Conservation (phyloP, 345 rosid genomes). For the Murraya paniculata region DNA sequence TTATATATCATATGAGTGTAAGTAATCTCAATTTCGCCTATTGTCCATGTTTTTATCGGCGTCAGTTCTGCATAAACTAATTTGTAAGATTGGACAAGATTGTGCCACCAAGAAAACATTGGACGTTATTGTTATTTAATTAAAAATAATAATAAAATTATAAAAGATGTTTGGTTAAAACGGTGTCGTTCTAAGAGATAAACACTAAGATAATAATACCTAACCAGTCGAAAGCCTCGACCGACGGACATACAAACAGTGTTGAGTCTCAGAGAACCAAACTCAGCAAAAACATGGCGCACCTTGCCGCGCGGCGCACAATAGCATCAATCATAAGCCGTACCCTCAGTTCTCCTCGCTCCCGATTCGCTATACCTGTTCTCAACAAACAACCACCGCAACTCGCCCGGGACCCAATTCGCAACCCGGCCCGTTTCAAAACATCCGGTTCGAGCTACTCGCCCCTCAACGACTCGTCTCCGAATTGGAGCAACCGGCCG, state of each 20-base stretch:
- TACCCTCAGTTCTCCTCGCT: conserved; percentile 43
- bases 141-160: neutral
- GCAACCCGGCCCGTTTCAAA: conserved; percentile 46
- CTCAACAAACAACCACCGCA: conserved; percentile 27
- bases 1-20: too few species aligned
- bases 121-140: too few species aligned
- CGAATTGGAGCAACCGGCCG: conserved; percentile 91
- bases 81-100: too few species aligned
- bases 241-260: too few species aligned
- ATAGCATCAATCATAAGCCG: conserved; percentile 38
- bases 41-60: too few species aligned
- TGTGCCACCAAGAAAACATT: too few species aligned
- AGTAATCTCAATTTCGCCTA: too few species aligned
- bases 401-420: conserved; percentile 27
- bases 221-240: neutral
- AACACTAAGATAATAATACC: neutral
- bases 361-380: conserved; percentile 47
- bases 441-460: conserved; percentile 77
- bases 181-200: neutral
- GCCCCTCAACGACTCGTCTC: conserved; percentile 86
- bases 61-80: neutral
- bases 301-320: conserved; percentile 46
- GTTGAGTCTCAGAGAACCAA: neutral
- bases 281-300: conserved; percentile 51
- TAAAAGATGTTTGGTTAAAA: neutral